Percentiles rank a stretch among this genome's conserved stretches.
These are phyloP conservation scores for Dactylellina leptospora DNA, from an alignment of 2,329 filamentous ascomycete species.

Conservation along the genomic window DNA sequence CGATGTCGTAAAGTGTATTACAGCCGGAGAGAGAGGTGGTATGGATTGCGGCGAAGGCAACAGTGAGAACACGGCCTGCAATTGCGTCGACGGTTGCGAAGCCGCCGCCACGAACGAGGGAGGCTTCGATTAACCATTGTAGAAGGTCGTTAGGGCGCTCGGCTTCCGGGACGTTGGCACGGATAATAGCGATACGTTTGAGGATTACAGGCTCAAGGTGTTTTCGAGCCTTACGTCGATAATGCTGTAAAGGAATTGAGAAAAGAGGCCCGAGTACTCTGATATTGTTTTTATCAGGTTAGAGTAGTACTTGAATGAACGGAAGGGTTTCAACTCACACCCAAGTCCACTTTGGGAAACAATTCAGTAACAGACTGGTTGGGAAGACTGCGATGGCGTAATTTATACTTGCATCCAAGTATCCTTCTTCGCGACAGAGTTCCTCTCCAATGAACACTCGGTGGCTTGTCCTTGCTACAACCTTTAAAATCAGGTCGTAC, in stretches of 20 bases:
- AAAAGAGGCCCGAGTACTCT: constrained; percentile 33
- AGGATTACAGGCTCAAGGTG: constrained; percentile 44
- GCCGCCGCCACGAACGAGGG: constrained; percentile 34
- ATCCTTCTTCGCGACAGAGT: constrained; percentile 63
- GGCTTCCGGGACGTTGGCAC: constrained; percentile 34
- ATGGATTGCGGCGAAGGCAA: constrained; percentile 51
- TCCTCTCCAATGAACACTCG: constrained; percentile 65
- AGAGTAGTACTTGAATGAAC: background rate
- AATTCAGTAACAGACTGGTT: constrained; percentile 56
- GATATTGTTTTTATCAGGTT: background rate
- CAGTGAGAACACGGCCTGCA: constrained; percentile 33
- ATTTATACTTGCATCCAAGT: constrained; percentile 64
- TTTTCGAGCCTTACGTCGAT: constrained; percentile 40
- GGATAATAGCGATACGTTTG: constrained; percentile 40
- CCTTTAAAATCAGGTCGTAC: constrained; percentile 61
- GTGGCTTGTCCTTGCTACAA: constrained; percentile 64
- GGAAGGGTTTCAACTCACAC: constrained; percentile 25
- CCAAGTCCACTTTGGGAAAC: constrained; percentile 42
- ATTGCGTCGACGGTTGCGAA: constrained; percentile 41
- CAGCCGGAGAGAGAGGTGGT: constrained; percentile 47
- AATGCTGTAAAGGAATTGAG: constrained; percentile 18
- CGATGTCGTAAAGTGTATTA: constrained; percentile 45
- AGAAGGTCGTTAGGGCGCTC: constrained; percentile 51
- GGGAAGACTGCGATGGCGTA: constrained; percentile 63
- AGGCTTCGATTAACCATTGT: constrained; percentile 52